Evolutionary conservation across 768 basidiomycete species (phyloP).

Genomic region (Boletus reticulatus): DNA sequence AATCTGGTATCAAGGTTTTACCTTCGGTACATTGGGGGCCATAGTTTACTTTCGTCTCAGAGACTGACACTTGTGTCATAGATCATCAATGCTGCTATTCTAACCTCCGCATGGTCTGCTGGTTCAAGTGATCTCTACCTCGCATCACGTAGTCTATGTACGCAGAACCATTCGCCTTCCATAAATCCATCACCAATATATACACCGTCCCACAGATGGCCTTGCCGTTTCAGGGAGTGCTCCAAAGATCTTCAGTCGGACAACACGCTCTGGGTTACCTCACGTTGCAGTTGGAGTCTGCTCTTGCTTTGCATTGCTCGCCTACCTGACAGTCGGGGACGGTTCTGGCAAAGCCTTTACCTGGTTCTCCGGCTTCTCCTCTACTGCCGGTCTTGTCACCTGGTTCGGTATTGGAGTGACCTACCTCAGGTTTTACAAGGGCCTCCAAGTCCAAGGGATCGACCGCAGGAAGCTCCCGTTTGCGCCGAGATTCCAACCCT

Average conservation of each 20-base stretch:
- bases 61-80: neutral
- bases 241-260: constrained; percentile 48
- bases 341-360: constrained; percentile 40
- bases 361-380: constrained; percentile 37
- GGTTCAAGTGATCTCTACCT: constrained; percentile 4
- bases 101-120: constrained; percentile 5
- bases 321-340: constrained; percentile 39
- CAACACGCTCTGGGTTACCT: constrained; percentile 42
- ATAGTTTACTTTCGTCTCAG: neutral
- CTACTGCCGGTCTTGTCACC: constrained; percentile 41
- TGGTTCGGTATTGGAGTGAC: constrained; percentile 46
- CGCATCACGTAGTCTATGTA: constrained; percentile 4
- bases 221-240: constrained; percentile 53
- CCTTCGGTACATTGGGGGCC: neutral
- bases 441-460: constrained; percentile 49
- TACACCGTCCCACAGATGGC: constrained; percentile 41
- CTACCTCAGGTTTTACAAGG: constrained; percentile 47
- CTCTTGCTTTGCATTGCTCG: constrained; percentile 34
- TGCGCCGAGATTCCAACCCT: constrained; percentile 39
- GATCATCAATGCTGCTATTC: constrained; percentile 5
- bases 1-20: neutral
- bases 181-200: no score
- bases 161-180: neutral
- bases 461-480: constrained; percentile 48
- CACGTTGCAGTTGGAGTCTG: constrained; percentile 36